These are phyloP conservation scores for Zangia roseola DNA, from an alignment of 768 basidiomycete genomes.

Conservation along the genomic window DNA sequence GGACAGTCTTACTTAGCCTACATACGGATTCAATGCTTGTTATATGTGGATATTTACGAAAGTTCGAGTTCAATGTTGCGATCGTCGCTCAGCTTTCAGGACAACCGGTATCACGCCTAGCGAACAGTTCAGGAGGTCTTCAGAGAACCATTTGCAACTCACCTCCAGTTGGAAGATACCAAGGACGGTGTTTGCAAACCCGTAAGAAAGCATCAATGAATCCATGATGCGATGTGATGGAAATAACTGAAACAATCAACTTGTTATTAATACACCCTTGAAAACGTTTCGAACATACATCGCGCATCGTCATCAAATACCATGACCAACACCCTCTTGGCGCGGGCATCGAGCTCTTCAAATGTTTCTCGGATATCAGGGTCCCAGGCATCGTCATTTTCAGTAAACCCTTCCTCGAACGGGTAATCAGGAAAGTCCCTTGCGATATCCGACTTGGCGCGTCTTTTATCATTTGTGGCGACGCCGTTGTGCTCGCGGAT, in stretches of 20 bases:
- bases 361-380: slow-evolving; percentile 52
- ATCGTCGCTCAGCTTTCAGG: slow-evolving; percentile 16
- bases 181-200: slow-evolving; percentile 44
- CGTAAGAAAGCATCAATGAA: slow-evolving; percentile 57
- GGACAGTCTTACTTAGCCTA: not conserved
- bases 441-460: slow-evolving; percentile 47
- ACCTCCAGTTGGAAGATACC: slow-evolving; percentile 64
- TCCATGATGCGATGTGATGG: slow-evolving; percentile 65
- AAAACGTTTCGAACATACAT: slow-evolving; percentile 41
- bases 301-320: slow-evolving; percentile 47
- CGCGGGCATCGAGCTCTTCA: slow-evolving; percentile 46
- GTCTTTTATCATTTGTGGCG: slow-evolving; percentile 71
- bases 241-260: slow-evolving; percentile 46
- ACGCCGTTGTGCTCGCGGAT: slow-evolving; percentile 65
- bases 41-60: not conserved
- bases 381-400: slow-evolving; percentile 63
- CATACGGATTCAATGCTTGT: not conserved
- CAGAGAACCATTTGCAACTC: not conserved
- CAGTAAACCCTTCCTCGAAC: slow-evolving; percentile 58
- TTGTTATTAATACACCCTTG: not conserved
- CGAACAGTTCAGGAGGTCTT: slow-evolving; percentile 1
- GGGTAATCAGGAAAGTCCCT: slow-evolving; percentile 46
- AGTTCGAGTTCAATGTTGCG: slow-evolving; percentile 6
- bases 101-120: slow-evolving; percentile 27
- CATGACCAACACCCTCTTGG: slow-evolving; percentile 49